phyloP scores from a whole-genome alignment of 805 yeast genomes.

The Komagataella ulmi region DNA sequence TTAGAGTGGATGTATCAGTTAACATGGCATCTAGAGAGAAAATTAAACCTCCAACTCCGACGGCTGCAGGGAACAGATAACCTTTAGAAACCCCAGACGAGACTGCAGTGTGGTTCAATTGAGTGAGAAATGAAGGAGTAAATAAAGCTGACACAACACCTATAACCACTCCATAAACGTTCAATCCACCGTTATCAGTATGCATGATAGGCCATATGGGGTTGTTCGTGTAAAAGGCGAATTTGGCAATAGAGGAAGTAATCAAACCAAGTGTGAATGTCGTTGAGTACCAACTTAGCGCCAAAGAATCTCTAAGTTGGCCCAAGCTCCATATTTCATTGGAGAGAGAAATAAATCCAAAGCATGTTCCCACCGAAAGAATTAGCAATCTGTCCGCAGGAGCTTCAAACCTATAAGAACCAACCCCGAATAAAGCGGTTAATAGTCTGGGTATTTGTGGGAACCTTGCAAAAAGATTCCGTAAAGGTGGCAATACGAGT shows the following conservation, averaged over 20 bases:
- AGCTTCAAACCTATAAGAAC: conserved; percentile 51
- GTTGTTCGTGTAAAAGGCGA: conserved; percentile 69
- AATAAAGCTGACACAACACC: conserved; percentile 56
- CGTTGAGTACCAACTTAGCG: conserved; percentile 29
- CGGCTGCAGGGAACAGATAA: conserved; percentile 34
- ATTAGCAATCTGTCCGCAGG: conserved; percentile 63
- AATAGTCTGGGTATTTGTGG: conserved; percentile 44
- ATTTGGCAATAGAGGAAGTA: conserved; percentile 62
- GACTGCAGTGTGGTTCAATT: conserved; percentile 9
- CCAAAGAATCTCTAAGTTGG: conserved; percentile 8
- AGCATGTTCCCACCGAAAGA: conserved; percentile 52
- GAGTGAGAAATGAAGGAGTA: conserved; percentile 25
- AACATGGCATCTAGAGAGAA: conserved; percentile 64
- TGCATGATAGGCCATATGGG: conserved; percentile 97
- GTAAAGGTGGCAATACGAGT: conserved; percentile 21
- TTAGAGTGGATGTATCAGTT: conserved; percentile 74
- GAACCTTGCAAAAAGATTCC: conserved; percentile 20
- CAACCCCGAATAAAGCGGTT: conserved; percentile 56
- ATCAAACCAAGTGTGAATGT: conserved; percentile 63
- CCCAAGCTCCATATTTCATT: conserved; percentile 32
- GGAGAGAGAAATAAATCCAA: conserved; percentile 48
- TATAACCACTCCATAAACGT: conserved; percentile 48
- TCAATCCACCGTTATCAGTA: conserved; percentile 74
- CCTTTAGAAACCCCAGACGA: conserved; percentile 15
- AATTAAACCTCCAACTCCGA: conserved; percentile 67